These are phyloP conservation scores for Chrysopogon serrulatus DNA, from an alignment of 176 grass and related monocot genomes.

Conservation along the genomic window DNA sequence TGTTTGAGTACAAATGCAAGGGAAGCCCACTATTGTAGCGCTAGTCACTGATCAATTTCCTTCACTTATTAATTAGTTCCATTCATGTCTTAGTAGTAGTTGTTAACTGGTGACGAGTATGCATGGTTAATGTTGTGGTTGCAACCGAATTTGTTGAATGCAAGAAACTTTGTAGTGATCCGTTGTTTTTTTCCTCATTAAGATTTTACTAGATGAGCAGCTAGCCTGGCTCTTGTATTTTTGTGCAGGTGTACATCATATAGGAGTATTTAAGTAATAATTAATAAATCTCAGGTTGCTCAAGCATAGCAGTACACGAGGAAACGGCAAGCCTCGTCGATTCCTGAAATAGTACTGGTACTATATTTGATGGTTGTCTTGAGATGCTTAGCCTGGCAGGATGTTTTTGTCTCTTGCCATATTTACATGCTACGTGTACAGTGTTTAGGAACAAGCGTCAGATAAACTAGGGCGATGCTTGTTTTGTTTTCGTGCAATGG, in stretches of 20 bases:
- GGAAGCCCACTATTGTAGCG: background rate
- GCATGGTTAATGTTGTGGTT: background rate
- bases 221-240: background rate
- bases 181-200: background rate
- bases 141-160: background rate
- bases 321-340: constrained; percentile 1
- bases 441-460: background rate
- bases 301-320: background rate
- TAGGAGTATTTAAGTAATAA: background rate
- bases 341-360: constrained; percentile 17
- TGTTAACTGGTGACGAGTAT: background rate
- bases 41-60: background rate
- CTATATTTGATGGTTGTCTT: constrained; percentile 7
- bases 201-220: background rate
- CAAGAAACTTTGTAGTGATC: background rate
- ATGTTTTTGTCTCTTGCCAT: constrained; percentile 22
- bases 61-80: background rate
- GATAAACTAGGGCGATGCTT: background rate
- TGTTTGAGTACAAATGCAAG: background rate
- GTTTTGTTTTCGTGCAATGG: background rate
- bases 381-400: background rate
- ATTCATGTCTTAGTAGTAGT: background rate
- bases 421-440: constrained; percentile 1
- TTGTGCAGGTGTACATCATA: background rate
- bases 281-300: background rate